These are phyloP conservation scores for Fusarium sp. DNA, from an alignment of 2,329 filamentous ascomycete genomes.

Conservation along the genomic window DNA sequence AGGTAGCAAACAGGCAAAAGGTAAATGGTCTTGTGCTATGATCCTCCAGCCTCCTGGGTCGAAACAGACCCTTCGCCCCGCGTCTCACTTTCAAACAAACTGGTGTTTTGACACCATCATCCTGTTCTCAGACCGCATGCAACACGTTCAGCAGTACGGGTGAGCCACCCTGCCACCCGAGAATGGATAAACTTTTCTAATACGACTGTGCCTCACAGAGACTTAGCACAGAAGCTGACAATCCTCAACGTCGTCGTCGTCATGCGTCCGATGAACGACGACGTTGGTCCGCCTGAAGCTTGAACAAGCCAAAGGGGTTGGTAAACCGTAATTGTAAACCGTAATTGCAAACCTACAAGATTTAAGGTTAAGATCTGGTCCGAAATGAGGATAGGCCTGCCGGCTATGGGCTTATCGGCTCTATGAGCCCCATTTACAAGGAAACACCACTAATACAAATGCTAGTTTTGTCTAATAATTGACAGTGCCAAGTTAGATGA, in stretches of 20 bases:
- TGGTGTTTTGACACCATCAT: conserved; percentile 14
- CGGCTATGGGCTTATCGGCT: neutral
- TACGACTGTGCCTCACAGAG: neutral
- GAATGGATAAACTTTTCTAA: conserved; percentile 1
- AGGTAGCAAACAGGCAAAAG: neutral
- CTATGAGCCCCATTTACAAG: neutral
- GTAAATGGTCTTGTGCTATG: neutral
- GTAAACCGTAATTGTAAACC: neutral
- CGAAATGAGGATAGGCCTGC: conserved; percentile 15
- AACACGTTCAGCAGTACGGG: neutral
- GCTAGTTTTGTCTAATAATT: neutral
- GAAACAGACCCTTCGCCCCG: conserved; percentile 13
- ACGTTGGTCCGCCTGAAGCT: neutral
- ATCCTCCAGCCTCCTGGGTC: conserved; percentile 7
- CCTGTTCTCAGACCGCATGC: conserved; percentile 11
- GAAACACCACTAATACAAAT: neutral
- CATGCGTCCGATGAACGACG: neutral
- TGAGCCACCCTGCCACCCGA: conserved; percentile 12
- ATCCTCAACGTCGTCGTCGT: neutral
- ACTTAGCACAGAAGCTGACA: neutral
- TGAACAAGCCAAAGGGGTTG: conserved; percentile 3
- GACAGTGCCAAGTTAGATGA: neutral
- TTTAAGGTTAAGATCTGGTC: conserved; percentile 27
- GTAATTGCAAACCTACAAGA: neutral
- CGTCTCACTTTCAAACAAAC: conserved; percentile 29